Evolutionary conservation across 176 grass and related monocot genomes (phyloP), one percentile per base, ranked within the genome.

Genomic region (Aegilops tauschii): DNA sequence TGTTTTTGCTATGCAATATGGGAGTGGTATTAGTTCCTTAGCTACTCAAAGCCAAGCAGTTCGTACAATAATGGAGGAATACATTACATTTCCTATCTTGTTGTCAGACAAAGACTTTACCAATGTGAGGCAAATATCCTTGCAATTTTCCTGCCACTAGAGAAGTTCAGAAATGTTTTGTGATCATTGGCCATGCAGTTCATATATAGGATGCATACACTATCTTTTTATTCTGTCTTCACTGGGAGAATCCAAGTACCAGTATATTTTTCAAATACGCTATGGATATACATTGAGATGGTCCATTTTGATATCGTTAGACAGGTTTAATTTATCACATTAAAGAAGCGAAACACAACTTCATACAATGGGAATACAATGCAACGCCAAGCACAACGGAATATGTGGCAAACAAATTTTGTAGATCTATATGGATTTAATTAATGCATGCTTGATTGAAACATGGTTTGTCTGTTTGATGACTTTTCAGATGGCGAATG

Each of bases 401-500:
- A 76, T 77, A 56, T 31, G 74, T 31, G 4, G 56, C 74, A 20
- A 52, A 76, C 4, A 30, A 30, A 58, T 59, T 39, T 20, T 39
- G 52, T 18, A 73, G 68, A 30, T 83, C 34, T 62, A 21, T 73
- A 25, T 72, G 21, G 39, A 72, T 54, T 32, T 18, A 17, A 77
- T 77, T 56, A 56, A 77, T 56, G 28, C 29, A 32, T 77, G 61
- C 36, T 68, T 80, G 16, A 58, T 92, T 86, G 74, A 89, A 83
- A 63, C 82, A 86, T 86, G 79, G 79, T 86, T 5, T 56, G 39
- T 81, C 62, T n/a, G 87, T 90, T 85, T 90, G 62, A 77, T 84
- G 84, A 81, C 75, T 90, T 30, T 84, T 92, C 90, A 95, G 93
- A 88, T 92, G 76, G 88, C 88, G 86, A 86, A 94, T 80, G 85